Evolutionary conservation across 1,284 basidiomycete species (phyloP).

Genomic region (Malassezia equina): DNA sequence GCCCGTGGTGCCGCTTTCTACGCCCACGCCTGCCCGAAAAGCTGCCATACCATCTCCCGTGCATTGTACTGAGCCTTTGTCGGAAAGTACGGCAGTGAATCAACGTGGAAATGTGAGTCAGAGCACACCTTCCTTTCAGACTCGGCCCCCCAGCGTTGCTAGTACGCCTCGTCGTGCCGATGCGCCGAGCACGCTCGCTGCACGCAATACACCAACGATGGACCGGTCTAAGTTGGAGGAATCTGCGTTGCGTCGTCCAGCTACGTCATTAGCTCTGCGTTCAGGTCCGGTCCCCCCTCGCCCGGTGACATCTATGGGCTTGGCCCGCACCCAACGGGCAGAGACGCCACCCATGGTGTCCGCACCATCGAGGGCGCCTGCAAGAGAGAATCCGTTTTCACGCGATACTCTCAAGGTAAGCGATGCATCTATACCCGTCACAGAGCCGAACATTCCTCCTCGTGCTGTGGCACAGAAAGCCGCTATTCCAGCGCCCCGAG

Average conservation of each 20-base stretch:
- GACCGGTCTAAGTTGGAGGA: background rate
- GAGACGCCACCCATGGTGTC: background rate
- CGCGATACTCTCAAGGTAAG: background rate
- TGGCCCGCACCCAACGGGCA: background rate
- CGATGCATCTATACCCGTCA: background rate
- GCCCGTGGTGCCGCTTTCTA: slow-evolving; percentile 1
- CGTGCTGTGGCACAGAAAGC: background rate
- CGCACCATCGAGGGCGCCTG: too few species aligned
- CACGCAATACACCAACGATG: background rate
- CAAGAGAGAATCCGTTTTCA: background rate
- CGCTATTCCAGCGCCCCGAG: background rate
- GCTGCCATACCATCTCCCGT: background rate
- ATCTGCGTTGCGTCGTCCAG: background rate
- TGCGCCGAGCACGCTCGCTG: background rate
- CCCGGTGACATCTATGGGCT: background rate
- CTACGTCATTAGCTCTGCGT: background rate
- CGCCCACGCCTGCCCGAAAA: background rate
- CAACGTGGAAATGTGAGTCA: background rate
- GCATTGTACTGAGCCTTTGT: background rate
- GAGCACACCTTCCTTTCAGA: background rate
- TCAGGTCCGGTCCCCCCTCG: background rate
- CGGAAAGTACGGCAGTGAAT: background rate
- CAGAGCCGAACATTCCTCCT: background rate
- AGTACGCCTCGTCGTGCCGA: background rate
- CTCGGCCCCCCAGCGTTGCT: background rate